Base-by-base conservation (phyloP, 1,284 basidiomycete species). In the Cryptococcus hybrid region DNA sequence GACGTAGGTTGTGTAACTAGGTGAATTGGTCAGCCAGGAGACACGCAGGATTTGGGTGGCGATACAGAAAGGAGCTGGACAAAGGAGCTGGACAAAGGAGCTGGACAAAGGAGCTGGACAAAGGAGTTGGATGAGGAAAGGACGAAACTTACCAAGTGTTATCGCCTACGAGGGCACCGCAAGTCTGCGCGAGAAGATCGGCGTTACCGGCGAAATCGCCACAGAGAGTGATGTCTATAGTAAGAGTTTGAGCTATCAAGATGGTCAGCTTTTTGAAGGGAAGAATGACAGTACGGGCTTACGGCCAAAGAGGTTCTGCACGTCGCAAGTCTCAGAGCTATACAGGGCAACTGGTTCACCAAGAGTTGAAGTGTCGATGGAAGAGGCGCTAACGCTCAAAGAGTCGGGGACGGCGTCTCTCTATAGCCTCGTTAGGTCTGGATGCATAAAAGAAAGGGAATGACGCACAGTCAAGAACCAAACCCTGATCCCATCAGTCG, bases 401-500 rank as follows among this genome's bases (percentile, higher is more conserved):
- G 79, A 75, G 9, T 67, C 68, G 0, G 89, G 88, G 36, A 91
- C 80, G 47, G 80, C 78, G 5, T 81, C 72, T 42, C 88, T 83
- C 78, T 84, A 57, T 6, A 61, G 5, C 9, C 4, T 15, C 5
- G 15, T 54, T 15, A 55, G 46, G 9, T 42, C n/a, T 8, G 39
- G 5, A 40, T 43, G 30, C 8, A 13, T 46, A 44, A 42, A 11
- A 37, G 38, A 30, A 15, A 52, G 30, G 30, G 43, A 5, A 46
- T 49, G 7, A 80, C 86, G 68, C 64, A 88, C 87, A 54, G 81
- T 75, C 75, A 88, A 86, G 79, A 88, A 89, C 89, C 89, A 91
- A 52, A 90, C 82, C 7, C 84, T 86, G 64, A 75, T 72, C 13
- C 61, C 67, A 8, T 70, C 61, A 34, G 80, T 75, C 1, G 86